These are phyloP conservation scores for Sanghuangporus sanghuang DNA, from an alignment of 1,284 basidiomycete genomes.

Conservation along the genomic window DNA sequence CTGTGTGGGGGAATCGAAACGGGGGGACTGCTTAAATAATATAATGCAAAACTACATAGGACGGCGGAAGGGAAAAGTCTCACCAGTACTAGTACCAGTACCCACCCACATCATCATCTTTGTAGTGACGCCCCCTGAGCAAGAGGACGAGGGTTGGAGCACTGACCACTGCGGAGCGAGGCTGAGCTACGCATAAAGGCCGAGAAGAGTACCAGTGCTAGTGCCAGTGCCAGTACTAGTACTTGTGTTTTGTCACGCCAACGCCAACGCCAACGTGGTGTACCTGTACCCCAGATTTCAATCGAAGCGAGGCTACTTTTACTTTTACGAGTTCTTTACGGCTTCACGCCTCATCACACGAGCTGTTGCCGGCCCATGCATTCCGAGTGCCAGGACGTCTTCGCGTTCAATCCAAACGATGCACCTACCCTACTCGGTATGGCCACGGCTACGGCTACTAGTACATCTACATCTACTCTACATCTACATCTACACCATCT, in stretches of 20 bases:
- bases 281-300: slow-evolving; percentile 10
- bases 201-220: too few relatives aligned
- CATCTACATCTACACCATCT: slow-evolving; percentile 8
- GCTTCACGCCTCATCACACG: slow-evolving; percentile 1
- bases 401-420: slow-evolving; percentile 57
- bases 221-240: too few relatives aligned
- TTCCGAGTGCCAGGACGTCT: slow-evolving; percentile 54
- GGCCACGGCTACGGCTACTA: background rate
- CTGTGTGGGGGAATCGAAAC: background rate
- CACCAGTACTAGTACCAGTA: too few relatives aligned
- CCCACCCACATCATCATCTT: too few relatives aligned
- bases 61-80: background rate
- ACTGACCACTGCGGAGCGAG: too few relatives aligned
- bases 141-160: too few relatives aligned
- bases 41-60: background rate
- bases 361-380: background rate
- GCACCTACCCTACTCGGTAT: slow-evolving; percentile 34
- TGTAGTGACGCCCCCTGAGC: too few relatives aligned
- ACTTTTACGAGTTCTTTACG: background rate
- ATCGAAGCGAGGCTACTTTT: background rate
- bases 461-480: slow-evolving; percentile 5
- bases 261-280: background rate
- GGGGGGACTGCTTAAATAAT: slow-evolving; percentile 1
- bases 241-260: background rate
- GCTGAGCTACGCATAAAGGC: background rate